A percentile compares a stretch with the other conserved stretches of the same genome.
Conservation (phyloP, 306 rosid genomes). For the Quercus dentata region DNA sequence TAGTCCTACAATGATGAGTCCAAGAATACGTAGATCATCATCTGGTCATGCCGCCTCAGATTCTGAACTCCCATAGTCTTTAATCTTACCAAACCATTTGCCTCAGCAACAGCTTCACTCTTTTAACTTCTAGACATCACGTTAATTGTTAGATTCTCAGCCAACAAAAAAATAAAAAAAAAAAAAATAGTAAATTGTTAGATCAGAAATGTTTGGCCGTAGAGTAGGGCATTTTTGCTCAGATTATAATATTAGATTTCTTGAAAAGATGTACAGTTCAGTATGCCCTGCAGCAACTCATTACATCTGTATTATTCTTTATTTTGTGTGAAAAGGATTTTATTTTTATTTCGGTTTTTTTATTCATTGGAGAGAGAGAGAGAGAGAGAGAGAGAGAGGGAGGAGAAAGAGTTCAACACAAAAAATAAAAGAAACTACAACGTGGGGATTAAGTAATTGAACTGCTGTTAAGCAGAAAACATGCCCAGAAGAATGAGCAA, state of each 20-base stretch:
- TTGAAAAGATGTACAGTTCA: too few species aligned
- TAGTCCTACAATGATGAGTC: slow-evolving; percentile 58
- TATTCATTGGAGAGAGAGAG: background rate
- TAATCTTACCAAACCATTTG: slow-evolving; percentile 12
- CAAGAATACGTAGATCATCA: slow-evolving; percentile 54
- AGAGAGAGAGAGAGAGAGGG: too few species aligned
- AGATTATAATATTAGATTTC: too few species aligned
- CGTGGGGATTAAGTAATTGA: background rate
- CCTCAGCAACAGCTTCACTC: slow-evolving; percentile 17
- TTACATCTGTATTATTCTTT: slow-evolving; percentile 19
- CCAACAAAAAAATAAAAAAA: too few species aligned
- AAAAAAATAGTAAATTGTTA: slow-evolving; percentile 1
- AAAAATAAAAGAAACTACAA: background rate
- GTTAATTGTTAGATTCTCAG: slow-evolving; percentile 7
- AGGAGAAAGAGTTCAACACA: too few species aligned
- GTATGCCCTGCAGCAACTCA: slow-evolving; percentile 9
- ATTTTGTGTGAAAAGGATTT: slow-evolving; percentile 20
- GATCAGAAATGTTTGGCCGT: slow-evolving; percentile 8
- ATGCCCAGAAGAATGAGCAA: too few species aligned
- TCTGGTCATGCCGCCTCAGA: slow-evolving; percentile 87
- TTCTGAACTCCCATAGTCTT: slow-evolving; percentile 69
- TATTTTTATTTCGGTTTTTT: background rate
- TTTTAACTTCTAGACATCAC: slow-evolving; percentile 2
- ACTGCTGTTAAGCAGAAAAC: background rate
- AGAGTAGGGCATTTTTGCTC: background rate